phyloP scores from a whole-genome alignment of 345 rosid genomes.

The Reutealis trisperma region DNA sequence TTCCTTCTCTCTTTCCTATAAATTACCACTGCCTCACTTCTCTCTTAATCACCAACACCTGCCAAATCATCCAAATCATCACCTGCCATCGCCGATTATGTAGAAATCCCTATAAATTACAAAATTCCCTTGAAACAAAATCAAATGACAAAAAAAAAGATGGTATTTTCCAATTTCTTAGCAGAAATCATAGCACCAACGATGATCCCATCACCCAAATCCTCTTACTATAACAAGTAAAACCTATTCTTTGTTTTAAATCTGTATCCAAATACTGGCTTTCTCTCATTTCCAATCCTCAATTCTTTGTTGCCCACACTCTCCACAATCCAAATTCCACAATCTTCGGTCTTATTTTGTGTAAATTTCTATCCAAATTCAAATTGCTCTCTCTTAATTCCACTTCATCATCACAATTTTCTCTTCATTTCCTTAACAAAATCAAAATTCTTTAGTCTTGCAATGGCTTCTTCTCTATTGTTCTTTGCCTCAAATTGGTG shows the following conservation, averaged over 20 bases:
- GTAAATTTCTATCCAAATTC: neutral
- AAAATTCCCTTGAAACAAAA: neutral
- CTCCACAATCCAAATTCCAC: neutral
- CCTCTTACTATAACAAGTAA: slow-evolving; percentile 23
- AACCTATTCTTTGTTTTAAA: slow-evolving; percentile 25
- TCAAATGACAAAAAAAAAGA: neutral
- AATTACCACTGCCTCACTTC: no score
- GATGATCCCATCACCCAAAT: slow-evolving; percentile 31
- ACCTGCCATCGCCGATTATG: no score
- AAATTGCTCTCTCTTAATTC: neutral
- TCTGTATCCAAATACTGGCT: slow-evolving; percentile 41
- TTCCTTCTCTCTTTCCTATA: no score
- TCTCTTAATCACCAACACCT: no score
- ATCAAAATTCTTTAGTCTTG: slow-evolving; percentile 38
- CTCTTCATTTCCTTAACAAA: neutral
- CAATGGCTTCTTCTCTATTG: slow-evolving; percentile 43
- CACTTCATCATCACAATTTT: neutral
- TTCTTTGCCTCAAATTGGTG: slow-evolving; percentile 22
- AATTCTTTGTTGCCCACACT: neutral
- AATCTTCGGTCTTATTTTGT: neutral
- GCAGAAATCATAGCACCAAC: slow-evolving; percentile 21
- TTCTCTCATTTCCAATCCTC: slow-evolving; percentile 35
- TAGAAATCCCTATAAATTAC: neutral
- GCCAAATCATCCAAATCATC: no score
- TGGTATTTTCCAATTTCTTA: neutral